A percentile compares a stretch with the other conserved stretches of the same genome.
Evolutionary conservation across 805 yeast genomes (phyloP).

Genomic region (Metschnikowia matae): DNA sequence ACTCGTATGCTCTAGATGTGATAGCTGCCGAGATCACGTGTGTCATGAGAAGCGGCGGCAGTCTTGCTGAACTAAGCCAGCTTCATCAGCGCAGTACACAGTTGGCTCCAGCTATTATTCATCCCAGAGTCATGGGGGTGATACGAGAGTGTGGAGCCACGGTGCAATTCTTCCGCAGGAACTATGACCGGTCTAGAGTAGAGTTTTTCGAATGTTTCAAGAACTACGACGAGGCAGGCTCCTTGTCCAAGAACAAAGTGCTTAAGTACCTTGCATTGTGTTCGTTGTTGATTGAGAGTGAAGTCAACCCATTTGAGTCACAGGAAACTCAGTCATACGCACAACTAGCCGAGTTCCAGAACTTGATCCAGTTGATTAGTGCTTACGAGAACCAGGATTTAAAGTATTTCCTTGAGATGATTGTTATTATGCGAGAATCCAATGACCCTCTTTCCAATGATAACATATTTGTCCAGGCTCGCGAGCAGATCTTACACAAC

Average conservation of each 20-base stretch:
- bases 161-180: slow-evolving; percentile 54
- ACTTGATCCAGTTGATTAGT: slow-evolving; percentile 26
- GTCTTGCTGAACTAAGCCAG: slow-evolving; percentile 38
- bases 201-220: slow-evolving; percentile 54
- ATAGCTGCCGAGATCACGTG: slow-evolving; percentile 63
- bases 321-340: slow-evolving; percentile 61
- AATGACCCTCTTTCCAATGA: slow-evolving; percentile 28
- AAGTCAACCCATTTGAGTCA: slow-evolving; percentile 67
- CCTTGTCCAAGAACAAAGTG: slow-evolving; percentile 47
- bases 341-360: slow-evolving; percentile 19
- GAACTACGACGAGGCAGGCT: slow-evolving; percentile 43
- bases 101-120: slow-evolving; percentile 63
- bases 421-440: slow-evolving; percentile 16
- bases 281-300: slow-evolving; percentile 58
- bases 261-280: slow-evolving; percentile 60
- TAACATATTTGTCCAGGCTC: slow-evolving; percentile 27
- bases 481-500: slow-evolving; percentile 24
- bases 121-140: slow-evolving; percentile 71
- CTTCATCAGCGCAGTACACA: slow-evolving; percentile 43
- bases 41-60: slow-evolving; percentile 32
- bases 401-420: slow-evolving; percentile 15
- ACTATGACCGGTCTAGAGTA: slow-evolving; percentile 56
- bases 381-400: slow-evolving; percentile 31
- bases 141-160: slow-evolving; percentile 74
- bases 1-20: slow-evolving; percentile 53